Evolutionary conservation across 1,139 yeast species (phyloP).

Genomic region (Taphrina populina): DNA sequence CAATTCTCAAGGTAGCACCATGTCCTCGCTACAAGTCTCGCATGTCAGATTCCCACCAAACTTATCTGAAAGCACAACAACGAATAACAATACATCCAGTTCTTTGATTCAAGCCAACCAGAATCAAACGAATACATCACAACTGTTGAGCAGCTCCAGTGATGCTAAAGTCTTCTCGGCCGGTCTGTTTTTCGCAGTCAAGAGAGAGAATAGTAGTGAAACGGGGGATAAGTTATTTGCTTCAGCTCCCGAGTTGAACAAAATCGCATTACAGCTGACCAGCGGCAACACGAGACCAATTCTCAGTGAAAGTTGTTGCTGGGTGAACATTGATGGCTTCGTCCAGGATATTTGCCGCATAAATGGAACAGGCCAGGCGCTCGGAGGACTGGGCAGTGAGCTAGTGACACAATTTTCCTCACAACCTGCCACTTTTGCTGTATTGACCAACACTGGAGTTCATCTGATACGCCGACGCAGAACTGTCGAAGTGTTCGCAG

Average conservation of each 20-base stretch:
- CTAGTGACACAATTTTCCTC: constrained; percentile 81
- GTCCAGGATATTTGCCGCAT: constrained; percentile 73
- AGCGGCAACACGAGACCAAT: constrained; percentile 48
- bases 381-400: constrained; percentile 77
- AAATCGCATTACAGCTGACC: constrained; percentile 52
- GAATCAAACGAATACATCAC: background rate
- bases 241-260: constrained; percentile 78
- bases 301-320: constrained; percentile 76
- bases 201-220: constrained; percentile 38
- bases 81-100: constrained; percentile 8
- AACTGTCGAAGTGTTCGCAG: constrained; percentile 57
- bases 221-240: constrained; percentile 59
- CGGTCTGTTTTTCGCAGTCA: constrained; percentile 67
- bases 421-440: constrained; percentile 59
- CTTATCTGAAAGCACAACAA: constrained; percentile 2
- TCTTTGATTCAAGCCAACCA: constrained; percentile 10
- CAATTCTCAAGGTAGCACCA: constrained; percentile 26
- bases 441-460: constrained; percentile 76
- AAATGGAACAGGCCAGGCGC: constrained; percentile 63
- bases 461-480: constrained; percentile 73
- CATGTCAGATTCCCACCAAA: constrained; percentile 47
- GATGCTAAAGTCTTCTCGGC: constrained; percentile 65
- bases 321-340: constrained; percentile 60
- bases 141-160: constrained; percentile 13
- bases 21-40: constrained; percentile 41